phyloP scores from a whole-genome alignment of 2,329 filamentous ascomycete species.

The Xylaria sp. region DNA sequence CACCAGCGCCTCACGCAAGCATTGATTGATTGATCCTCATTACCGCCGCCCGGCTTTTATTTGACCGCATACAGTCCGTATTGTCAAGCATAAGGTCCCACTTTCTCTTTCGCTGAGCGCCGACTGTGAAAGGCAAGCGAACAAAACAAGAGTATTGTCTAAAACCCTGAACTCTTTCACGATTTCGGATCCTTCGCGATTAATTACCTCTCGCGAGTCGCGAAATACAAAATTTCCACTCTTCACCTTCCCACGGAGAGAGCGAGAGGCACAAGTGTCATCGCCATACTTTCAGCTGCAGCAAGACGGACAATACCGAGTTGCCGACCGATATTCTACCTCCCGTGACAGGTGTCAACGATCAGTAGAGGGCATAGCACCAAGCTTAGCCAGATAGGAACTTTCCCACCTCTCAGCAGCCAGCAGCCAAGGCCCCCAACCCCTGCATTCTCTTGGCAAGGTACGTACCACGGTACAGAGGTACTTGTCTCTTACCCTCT shows the following conservation, averaged over 20 bases:
- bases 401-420: constrained; percentile 22
- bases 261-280: constrained; percentile 31
- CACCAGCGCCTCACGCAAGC: constrained; percentile 44
- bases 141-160: constrained; percentile 27
- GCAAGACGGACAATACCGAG: constrained; percentile 26
- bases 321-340: constrained; percentile 22
- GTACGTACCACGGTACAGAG: constrained; percentile 16
- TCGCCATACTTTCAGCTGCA: constrained; percentile 21
- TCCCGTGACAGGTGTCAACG: constrained; percentile 11
- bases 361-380: neutral
- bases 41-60: constrained; percentile 21
- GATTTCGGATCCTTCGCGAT: constrained; percentile 15
- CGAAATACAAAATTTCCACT: neutral
- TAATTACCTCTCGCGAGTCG: constrained; percentile 13
- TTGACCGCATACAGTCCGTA: constrained; percentile 33
- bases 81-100: constrained; percentile 32
- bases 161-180: constrained; percentile 23
- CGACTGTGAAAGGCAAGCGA: constrained; percentile 27
- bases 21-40: constrained; percentile 29
- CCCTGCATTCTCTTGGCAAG: constrained; percentile 34
- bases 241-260: constrained; percentile 27
- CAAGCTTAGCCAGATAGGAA: constrained; percentile 24
- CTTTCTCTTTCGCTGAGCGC: constrained; percentile 33
- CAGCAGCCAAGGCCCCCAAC: constrained; percentile 27
- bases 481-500: constrained; percentile 5